Conservation (phyloP, 106 monocot genomes). For the Platanthera guangdongensis region DNA sequence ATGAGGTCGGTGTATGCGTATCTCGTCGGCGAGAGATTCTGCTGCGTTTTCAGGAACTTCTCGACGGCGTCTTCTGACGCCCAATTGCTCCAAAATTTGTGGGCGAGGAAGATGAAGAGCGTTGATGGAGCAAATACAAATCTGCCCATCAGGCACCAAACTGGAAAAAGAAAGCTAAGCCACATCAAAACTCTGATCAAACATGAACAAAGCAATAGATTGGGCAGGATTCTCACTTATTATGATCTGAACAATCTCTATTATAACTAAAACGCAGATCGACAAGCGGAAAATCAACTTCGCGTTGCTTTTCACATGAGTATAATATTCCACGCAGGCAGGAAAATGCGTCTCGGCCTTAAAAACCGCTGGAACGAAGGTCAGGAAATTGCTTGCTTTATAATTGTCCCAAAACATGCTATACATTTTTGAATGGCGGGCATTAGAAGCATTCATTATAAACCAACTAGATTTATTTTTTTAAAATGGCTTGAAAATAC, state of each 20-base stretch:
- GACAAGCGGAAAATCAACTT: not conserved
- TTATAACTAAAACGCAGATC: not conserved
- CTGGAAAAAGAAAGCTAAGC: not conserved
- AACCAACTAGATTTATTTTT: not conserved
- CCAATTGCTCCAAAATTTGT: constrained; percentile 13
- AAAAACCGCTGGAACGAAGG: not conserved
- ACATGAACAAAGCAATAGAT: not conserved
- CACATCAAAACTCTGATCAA: not conserved
- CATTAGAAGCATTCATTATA: not conserved
- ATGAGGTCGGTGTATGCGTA: constrained; percentile 40
- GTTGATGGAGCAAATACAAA: constrained; percentile 21
- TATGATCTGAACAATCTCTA: not conserved
- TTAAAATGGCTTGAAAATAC: too few relatives aligned
- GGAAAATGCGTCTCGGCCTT: constrained; percentile 8
- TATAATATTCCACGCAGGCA: constrained; percentile 6
- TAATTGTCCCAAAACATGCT: constrained; percentile 4
- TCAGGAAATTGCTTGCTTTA: not conserved
- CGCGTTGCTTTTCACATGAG: not conserved
- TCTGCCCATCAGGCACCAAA: constrained; percentile 7
- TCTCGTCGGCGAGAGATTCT: constrained; percentile 17
- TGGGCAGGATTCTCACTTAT: not conserved
- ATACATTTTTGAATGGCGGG: not conserved
- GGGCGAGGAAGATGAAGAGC: constrained; percentile 23
- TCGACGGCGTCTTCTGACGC: constrained; percentile 24
- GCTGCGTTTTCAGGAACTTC: constrained; percentile 40